Percentiles rank a stretch among this genome's conserved stretches.
Evolutionary conservation across 768 basidiomycete species (phyloP).

Genomic region (Peribolospora baueri): DNA sequence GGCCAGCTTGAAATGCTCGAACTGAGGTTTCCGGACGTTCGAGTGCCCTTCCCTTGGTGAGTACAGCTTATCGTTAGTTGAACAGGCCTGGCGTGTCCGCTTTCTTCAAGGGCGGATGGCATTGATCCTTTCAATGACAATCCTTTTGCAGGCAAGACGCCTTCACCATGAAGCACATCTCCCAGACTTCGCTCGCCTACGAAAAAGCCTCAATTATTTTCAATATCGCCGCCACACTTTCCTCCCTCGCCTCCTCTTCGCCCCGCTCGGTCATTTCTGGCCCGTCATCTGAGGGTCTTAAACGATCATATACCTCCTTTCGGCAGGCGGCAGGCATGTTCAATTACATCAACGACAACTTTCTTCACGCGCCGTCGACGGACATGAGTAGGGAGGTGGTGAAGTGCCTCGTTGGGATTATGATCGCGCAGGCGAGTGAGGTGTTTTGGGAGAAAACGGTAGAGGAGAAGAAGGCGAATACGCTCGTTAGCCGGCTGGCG

Average conservation of each 20-base stretch:
- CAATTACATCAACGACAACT: slow-evolving; percentile 98
- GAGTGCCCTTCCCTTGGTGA: slow-evolving; percentile 73
- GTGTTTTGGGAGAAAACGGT: slow-evolving; percentile 84
- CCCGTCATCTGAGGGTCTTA: slow-evolving; percentile 62
- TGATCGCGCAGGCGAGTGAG: slow-evolving; percentile 81
- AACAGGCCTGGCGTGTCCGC: background rate
- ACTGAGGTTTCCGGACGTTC: slow-evolving; percentile 83
- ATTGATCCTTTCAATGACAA: background rate
- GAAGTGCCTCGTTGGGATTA: slow-evolving; percentile 69
- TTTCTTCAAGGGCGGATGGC: background rate
- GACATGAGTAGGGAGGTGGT: slow-evolving; percentile 84
- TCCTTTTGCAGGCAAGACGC: slow-evolving; percentile 48
- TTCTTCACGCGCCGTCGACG: slow-evolving; percentile 85
- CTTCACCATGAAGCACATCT: slow-evolving; percentile 70
- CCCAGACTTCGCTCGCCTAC: slow-evolving; percentile 86
- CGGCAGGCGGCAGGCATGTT: slow-evolving; percentile 82
- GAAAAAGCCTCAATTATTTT: slow-evolving; percentile 96
- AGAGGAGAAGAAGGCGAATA: slow-evolving; percentile 61
- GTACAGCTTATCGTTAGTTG: background rate
- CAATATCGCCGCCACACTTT: slow-evolving; percentile 83
- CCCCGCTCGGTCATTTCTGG: slow-evolving; percentile 29
- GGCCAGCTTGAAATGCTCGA: slow-evolving; percentile 94
- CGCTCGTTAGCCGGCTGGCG: slow-evolving; percentile 56
- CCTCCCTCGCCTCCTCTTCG: slow-evolving; percentile 64
- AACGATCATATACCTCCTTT: slow-evolving; percentile 79